Conservation (phyloP, 345 rosid genomes). For the Sapria himalayana region DNA sequence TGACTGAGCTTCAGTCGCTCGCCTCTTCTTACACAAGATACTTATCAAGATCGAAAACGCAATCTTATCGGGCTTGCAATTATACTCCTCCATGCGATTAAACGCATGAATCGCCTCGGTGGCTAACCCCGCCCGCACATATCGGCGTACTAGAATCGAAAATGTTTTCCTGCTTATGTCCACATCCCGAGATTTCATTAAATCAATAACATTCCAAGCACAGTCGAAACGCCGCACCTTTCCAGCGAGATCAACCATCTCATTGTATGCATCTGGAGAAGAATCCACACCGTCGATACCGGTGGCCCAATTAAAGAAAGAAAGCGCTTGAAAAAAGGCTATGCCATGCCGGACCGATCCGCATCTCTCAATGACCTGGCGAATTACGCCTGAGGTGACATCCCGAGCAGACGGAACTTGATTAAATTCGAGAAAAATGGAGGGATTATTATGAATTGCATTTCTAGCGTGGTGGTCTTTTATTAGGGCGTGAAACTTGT, state of each 20-base stretch:
- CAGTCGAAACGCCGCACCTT: constrained; percentile 56
- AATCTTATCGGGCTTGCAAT: constrained; percentile 46
- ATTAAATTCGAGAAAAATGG: constrained; percentile 51
- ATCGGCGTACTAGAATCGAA: constrained; percentile 57
- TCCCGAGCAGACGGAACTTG: constrained; percentile 14
- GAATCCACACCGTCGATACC: constrained; percentile 16
- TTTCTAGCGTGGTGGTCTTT: constrained; percentile 65
- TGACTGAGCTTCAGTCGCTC: constrained; percentile 62
- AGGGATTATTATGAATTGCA: constrained; percentile 27
- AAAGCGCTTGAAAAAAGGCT: constrained; percentile 42
- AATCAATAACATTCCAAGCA: constrained; percentile 56
- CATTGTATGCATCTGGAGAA: constrained; percentile 49
- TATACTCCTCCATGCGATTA: constrained; percentile 85
- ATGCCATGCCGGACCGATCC: constrained; percentile 56
- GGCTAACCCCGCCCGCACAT: constrained; percentile 66
- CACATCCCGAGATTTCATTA: constrained; percentile 45
- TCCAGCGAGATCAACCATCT: constrained; percentile 68
- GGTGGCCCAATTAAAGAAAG: constrained; percentile 81
- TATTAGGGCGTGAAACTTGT: constrained; percentile 37
- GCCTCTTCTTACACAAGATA: constrained; percentile 41
- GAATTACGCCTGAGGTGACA: constrained; percentile 28
- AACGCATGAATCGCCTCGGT: constrained; percentile 83
- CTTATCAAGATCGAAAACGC: constrained; percentile 61
- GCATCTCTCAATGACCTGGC: constrained; percentile 43
- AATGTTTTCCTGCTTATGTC: constrained; percentile 35